Base-by-base conservation (phyloP, 768 basidiomycete species). In the Mycena haematopus region DNA sequence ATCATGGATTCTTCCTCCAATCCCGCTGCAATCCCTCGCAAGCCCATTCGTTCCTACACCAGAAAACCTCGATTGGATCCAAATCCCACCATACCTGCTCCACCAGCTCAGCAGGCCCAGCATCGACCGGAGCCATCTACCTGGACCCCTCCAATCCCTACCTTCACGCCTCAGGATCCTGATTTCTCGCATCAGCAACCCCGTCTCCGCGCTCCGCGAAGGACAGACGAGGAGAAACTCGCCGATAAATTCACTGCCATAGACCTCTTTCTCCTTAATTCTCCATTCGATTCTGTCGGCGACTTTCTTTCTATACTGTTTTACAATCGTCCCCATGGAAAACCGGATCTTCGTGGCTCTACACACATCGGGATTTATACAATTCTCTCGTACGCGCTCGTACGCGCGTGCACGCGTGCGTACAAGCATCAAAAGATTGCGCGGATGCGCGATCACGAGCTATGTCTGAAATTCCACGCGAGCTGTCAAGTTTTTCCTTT, bases 291-390 rank as follows among this genome's bases (percentile, higher is more conserved):
- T 29, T n/a, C 17, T 17, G 6, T 58, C 14, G 57, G 57, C 6
- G 57, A 58, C 13, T 51, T 58, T 11, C 49, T 58, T 9, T 0
- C 35, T 4, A 51, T 58, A 7, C 25, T 58, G 6, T 58, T 58
- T 27, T 49, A 49, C 15, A 49, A 49, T n/a, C 47, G 27, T 17
- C 25, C 47, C 13, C 46, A 27, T 10, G 27, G 47, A 10, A 10
- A 49, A 31, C 17, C 47, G 3, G 27, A 50, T 38, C 56, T 15
- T n/a, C 56, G 56, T 1, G 56, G 56, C 0, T 8, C 33, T 14
- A 49, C 46, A 1, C 57, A 58, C 10, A n/a, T n/a, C n/a, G n/a
- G n/a, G n/a, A n/a, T n/a, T n/a, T n/a, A n/a, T n/a, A n/a, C n/a
- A n/a, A n/a, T n/a, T n/a, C n/a, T n/a, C n/a, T n/a, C n/a, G n/a